Conservation (phyloP, 2,329 filamentous ascomycete genomes). For the Apiospora hydei region DNA sequence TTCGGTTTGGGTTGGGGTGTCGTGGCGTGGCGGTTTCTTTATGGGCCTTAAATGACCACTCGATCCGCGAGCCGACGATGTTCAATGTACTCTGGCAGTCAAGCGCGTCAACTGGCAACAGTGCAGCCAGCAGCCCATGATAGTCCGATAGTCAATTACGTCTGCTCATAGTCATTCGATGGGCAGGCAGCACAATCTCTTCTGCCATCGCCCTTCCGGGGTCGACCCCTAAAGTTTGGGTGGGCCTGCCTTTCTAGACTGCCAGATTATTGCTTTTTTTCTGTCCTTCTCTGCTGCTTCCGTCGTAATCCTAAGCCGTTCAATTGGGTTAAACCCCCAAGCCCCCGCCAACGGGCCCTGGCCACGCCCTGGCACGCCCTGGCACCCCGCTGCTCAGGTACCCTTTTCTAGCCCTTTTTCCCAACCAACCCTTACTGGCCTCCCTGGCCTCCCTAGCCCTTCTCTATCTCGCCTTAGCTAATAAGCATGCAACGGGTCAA, state of each 20-base stretch:
- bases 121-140: slow-evolving; percentile 1
- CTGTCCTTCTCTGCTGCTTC: background rate
- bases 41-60: background rate
- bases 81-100: background rate
- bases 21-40: background rate
- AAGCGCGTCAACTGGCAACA: background rate
- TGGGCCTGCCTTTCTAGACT: slow-evolving; percentile 3
- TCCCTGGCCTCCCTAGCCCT: too few species aligned
- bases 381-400: background rate
- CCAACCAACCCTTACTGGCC: too few species aligned
- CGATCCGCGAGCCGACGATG: background rate
- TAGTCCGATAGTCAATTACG: slow-evolving; percentile 14
- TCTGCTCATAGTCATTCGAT: slow-evolving; percentile 13
- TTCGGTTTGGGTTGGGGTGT: background rate
- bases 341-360: background rate
- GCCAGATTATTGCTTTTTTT: slow-evolving; percentile 10
- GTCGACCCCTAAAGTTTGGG: slow-evolving; percentile 12
- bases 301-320: slow-evolving; percentile 7
- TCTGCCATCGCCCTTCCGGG: slow-evolving; percentile 14
- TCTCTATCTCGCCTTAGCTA: background rate
- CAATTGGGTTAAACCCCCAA: background rate
- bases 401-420: background rate
- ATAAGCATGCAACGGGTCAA: background rate
- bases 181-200: background rate
- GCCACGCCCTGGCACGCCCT: background rate